Conservation (phyloP, 768 basidiomycete genomes). For the Nidularia sp. region DNA sequence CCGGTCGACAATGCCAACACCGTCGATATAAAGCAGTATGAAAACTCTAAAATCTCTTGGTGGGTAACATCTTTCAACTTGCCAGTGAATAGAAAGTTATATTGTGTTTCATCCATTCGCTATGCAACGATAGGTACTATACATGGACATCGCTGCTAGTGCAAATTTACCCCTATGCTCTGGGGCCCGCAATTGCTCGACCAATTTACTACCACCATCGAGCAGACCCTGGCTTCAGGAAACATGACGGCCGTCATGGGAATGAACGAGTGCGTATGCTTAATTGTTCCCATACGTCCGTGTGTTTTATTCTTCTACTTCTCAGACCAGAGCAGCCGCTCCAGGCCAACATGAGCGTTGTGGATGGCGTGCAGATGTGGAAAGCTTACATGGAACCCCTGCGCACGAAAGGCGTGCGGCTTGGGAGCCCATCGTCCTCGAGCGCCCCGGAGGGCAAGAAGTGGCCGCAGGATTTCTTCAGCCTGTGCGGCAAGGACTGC, state of each 20-base stretch:
- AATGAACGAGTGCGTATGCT: conserved; percentile 43
- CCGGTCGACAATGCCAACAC: conserved; percentile 27
- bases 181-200: conserved; percentile 40
- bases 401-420: not conserved
- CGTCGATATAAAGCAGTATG: conserved; percentile 40
- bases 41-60: conserved; percentile 45
- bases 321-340: conserved; percentile 10
- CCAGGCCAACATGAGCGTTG: not conserved
- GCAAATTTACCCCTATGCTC: conserved; percentile 50
- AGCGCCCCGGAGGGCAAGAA: not conserved
- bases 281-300: not conserved
- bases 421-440: not conserved
- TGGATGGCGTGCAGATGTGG: not conserved
- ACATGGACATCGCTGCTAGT: conserved; percentile 38
- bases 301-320: no score
- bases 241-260: conserved; percentile 41
- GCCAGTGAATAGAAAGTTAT: no score
- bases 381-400: not conserved
- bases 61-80: conserved; percentile 12
- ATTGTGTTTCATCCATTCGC: not conserved
- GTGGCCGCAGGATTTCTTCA: not conserved
- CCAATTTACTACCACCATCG: conserved; percentile 35
- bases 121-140: conserved; percentile 38
- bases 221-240: conserved; percentile 28
- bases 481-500: not conserved